Base-by-base conservation (phyloP, 345 rosid genomes). In the Eucalyptus rudis region DNA sequence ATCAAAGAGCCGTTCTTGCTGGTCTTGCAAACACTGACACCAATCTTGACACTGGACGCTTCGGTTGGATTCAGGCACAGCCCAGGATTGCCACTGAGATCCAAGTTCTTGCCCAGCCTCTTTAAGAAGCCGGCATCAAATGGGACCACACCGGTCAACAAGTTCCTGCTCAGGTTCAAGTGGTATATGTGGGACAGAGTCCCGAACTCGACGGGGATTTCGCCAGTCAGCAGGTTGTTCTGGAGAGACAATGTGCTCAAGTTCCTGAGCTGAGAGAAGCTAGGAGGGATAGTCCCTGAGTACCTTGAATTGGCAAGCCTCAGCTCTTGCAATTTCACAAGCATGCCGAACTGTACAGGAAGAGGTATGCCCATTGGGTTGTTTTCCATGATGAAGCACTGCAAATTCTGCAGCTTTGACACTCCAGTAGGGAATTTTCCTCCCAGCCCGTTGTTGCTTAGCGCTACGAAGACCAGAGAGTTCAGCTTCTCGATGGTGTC, bases 311-410 rank as follows among this genome's bases (percentile, higher is more conserved):
- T 96, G 33, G 95, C 95, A 43, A 97, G 97, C 88, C 97, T 93
- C 31, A 97, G 93, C 91, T 97, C 99, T 90, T 95, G 97, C 27
- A 97, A 92, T 87, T 93, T 95, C 88, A 88, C 91, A 5, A 96
- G 91, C 45, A 87, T 87, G 8, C 98, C 96, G 81, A 96, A 88
- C 88, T 94, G 97, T 5, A n/a, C 71, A 3, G 99, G 99, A 29
- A 97, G 90, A 54, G 96, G 90, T 12, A 90, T 89, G 90, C 87
- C 90, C 96, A 97, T 94, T 40, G 97, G 98, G 89, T 97, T 97
- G 66, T 95, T 95, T 88, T 96, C 99, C 98, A 97, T 95, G 81
- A 97, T 92, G 86, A 97, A 94, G 92, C 95, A 97, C 90, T 97
- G 98, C 84, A 97, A 92, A 86, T 90, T 93, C 88, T 93, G 92